Conservation (phyloP, 2,329 filamentous ascomycete genomes). For the Aspergillus tanneri region DNA sequence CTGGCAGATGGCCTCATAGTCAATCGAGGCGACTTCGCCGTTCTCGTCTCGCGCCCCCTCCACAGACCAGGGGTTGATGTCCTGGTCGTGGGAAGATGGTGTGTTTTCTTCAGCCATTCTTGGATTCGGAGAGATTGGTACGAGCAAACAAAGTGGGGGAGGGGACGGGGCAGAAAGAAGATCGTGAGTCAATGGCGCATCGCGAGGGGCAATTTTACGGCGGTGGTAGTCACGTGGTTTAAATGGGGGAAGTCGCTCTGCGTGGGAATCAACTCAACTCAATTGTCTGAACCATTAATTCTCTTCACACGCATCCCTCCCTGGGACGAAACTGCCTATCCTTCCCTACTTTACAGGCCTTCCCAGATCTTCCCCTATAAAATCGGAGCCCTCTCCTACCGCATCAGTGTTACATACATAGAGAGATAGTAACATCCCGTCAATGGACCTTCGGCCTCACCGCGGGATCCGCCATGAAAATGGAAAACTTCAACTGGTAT, state of each 20-base stretch:
- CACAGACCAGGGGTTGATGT: constrained; percentile 35
- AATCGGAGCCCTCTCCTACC: neutral
- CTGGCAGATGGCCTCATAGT: constrained; percentile 32
- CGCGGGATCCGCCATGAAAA: neutral
- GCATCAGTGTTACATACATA: neutral
- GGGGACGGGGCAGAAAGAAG: too few species aligned
- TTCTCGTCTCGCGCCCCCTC: constrained; percentile 30
- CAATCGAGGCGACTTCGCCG: constrained; percentile 29
- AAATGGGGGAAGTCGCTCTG: too few species aligned
- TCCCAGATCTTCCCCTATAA: neutral
- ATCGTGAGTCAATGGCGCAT: too few species aligned
- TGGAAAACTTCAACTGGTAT: neutral
- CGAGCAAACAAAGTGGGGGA: too few species aligned
- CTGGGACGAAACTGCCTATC: too few species aligned
- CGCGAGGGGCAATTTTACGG: too few species aligned
- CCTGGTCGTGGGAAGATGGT: constrained; percentile 21
- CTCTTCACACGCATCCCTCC: neutral
- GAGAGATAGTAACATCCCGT: neutral
- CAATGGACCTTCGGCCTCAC: too few species aligned
- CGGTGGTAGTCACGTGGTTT: too few species aligned
- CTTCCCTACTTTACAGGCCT: neutral
- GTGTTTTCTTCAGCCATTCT: constrained; percentile 6
- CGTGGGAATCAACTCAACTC: too few species aligned
- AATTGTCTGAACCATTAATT: too few species aligned
- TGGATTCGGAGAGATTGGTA: neutral